A percentile compares a stretch with the other conserved stretches of the same genome.
Conservation (phyloP, 805 yeast species). For the Lipomyces mesembrius region DNA sequence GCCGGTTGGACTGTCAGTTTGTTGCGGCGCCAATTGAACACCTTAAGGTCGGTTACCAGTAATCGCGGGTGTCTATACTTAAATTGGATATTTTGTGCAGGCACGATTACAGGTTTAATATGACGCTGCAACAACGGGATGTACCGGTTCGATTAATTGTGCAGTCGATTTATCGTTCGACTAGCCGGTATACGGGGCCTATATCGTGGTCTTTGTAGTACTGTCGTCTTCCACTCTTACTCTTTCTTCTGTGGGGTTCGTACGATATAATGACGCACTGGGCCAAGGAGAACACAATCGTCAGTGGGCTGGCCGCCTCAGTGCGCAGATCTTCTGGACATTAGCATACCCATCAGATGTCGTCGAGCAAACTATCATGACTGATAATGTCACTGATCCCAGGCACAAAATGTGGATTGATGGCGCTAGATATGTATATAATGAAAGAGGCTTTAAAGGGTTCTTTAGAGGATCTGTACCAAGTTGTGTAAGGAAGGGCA, state of each 20-base stretch:
- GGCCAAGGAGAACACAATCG: slow-evolving; percentile 64
- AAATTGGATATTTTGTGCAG: slow-evolving; percentile 2
- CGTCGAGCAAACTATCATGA: slow-evolving; percentile 79
- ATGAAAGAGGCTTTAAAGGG: slow-evolving; percentile 57
- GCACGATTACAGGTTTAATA: slow-evolving; percentile 90
- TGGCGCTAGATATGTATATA: slow-evolving; percentile 66
- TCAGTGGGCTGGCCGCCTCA: slow-evolving; percentile 48
- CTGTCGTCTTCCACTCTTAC: slow-evolving; percentile 85
- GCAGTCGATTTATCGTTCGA: slow-evolving; percentile 44
- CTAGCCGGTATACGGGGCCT: slow-evolving; percentile 56
- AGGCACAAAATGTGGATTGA: slow-evolving; percentile 70
- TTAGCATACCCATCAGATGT: slow-evolving; percentile 58
- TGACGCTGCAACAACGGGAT: slow-evolving; percentile 68
- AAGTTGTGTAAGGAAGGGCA: slow-evolving; percentile 51
- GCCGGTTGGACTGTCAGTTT: slow-evolving; percentile 85
- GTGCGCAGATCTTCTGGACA: too few species aligned
- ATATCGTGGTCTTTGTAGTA: slow-evolving; percentile 81
- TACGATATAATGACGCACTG: slow-evolving; percentile 68
- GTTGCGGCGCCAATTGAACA: slow-evolving; percentile 79
- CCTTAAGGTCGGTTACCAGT: slow-evolving; percentile 46
- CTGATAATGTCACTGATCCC: slow-evolving; percentile 75
- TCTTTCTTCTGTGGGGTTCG: slow-evolving; percentile 81
- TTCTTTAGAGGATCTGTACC: slow-evolving; percentile 83
- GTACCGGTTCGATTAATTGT: slow-evolving; percentile 82
- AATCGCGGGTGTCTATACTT: too few species aligned